Conservation (phyloP, 1,284 basidiomycete genomes). For the Ceratobasidium sp. region DNA sequence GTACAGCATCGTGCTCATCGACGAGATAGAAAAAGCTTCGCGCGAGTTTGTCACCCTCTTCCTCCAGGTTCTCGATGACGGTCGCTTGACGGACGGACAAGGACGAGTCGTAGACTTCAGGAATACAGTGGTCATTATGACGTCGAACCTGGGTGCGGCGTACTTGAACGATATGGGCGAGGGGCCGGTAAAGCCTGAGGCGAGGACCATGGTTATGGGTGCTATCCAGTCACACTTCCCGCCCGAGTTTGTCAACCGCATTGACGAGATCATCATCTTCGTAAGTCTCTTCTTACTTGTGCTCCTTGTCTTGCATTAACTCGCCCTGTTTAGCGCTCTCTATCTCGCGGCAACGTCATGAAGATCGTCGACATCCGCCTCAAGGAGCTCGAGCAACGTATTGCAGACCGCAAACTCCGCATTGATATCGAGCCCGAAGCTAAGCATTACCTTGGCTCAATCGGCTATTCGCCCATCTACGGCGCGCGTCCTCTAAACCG, state of each 20-base stretch:
- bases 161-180: slow-evolving; percentile 82
- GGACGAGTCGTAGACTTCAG: slow-evolving; percentile 77
- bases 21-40: slow-evolving; percentile 91
- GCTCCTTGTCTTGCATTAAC: slow-evolving; percentile 48
- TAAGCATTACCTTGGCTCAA: slow-evolving; percentile 83
- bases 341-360: slow-evolving; percentile 77
- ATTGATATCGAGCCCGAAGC: slow-evolving; percentile 80
- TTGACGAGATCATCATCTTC: slow-evolving; percentile 91
- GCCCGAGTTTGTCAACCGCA: slow-evolving; percentile 92
- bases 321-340: slow-evolving; percentile 66
- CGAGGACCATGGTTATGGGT: slow-evolving; percentile 75
- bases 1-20: slow-evolving; percentile 82
- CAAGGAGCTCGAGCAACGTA: slow-evolving; percentile 62
- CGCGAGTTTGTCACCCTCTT: slow-evolving; percentile 92
- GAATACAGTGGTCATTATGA: slow-evolving; percentile 94
- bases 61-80: slow-evolving; percentile 95
- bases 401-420: slow-evolving; percentile 81
- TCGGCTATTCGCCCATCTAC: slow-evolving; percentile 86
- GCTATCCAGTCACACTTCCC: slow-evolving; percentile 87
- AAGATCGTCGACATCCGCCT: slow-evolving; percentile 89
- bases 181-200: slow-evolving; percentile 72
- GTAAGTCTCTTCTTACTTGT: slow-evolving; percentile 61
- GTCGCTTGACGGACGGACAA: slow-evolving; percentile 90
- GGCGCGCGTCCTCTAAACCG: slow-evolving; percentile 94
- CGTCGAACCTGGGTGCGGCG: slow-evolving; percentile 87